Conservation (phyloP, 768 basidiomycete genomes). For the Baorangia bicolor region DNA sequence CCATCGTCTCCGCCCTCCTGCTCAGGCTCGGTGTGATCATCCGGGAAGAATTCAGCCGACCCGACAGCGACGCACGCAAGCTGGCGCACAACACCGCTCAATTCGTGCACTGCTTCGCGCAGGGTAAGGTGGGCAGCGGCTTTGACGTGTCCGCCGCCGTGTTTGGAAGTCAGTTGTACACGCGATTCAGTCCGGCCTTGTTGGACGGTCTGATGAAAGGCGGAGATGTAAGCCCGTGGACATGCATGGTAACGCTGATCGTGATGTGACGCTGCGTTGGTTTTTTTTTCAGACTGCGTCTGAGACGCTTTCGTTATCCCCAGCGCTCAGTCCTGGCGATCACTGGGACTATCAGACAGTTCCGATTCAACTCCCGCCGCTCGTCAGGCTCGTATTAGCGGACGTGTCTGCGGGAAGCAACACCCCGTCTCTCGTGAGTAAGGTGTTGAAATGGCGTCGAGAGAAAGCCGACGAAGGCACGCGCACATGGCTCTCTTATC, state of each 20-base stretch:
- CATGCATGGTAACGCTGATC: neutral
- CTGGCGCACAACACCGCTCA: conserved; percentile 93
- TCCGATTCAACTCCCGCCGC: conserved; percentile 80
- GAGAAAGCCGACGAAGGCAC: conserved; percentile 58
- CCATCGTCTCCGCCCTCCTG: conserved; percentile 83
- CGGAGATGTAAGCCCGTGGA: conserved; percentile 20
- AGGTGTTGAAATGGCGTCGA: conserved; percentile 88
- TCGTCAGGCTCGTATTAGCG: conserved; percentile 83
- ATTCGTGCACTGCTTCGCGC: conserved; percentile 92
- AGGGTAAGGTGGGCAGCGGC: conserved; percentile 97
- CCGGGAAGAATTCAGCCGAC: conserved; percentile 43
- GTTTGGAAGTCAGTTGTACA: conserved; percentile 93
- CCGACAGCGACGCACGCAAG: conserved; percentile 46
- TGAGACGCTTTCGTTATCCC: conserved; percentile 33
- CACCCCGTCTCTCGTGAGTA: conserved; percentile 89
- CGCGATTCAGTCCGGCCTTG: conserved; percentile 71
- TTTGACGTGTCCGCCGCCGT: conserved; percentile 95
- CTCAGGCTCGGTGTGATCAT: conserved; percentile 70
- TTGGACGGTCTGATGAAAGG: conserved; percentile 25
- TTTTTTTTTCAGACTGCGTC: conserved; percentile 13
- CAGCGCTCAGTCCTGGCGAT: conserved; percentile 56
- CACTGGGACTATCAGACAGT: conserved; percentile 70
- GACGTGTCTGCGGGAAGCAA: conserved; percentile 97
- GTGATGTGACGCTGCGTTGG: neutral
- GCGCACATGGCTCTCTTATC: neutral